Percentiles rank a stretch among this genome's conserved stretches.
phyloP scores from a whole-genome alignment of 169 alveolate genomes.

The Plasmodium sp. region DNA sequence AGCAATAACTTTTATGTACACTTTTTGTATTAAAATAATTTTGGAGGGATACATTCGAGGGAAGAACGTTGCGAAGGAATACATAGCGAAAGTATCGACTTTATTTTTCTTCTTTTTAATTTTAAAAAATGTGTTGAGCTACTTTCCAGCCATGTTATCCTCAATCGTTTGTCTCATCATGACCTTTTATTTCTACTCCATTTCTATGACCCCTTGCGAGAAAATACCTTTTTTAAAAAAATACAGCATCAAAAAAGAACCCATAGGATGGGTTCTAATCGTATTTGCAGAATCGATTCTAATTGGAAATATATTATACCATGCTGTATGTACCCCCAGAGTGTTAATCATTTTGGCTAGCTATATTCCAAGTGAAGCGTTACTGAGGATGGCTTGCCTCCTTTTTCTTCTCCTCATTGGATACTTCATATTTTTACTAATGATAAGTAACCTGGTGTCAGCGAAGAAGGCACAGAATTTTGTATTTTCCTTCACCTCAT shows the following conservation, averaged over 20 bases:
- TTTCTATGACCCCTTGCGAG: slow-evolving; percentile 52
- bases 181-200: slow-evolving; percentile 53
- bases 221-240: slow-evolving; percentile 11
- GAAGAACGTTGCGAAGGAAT: slow-evolving; percentile 44
- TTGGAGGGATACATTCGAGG: slow-evolving; percentile 29
- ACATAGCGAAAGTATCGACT: slow-evolving; percentile 47
- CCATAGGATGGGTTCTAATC: slow-evolving; percentile 65
- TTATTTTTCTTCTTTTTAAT: slow-evolving; percentile 34
- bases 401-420: slow-evolving; percentile 20
- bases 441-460: slow-evolving; percentile 65
- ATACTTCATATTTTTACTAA: slow-evolving; percentile 26
- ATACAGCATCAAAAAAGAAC: slow-evolving; percentile 28
- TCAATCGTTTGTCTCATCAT: slow-evolving; percentile 22
- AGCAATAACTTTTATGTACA: slow-evolving; percentile 35
- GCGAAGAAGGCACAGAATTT: slow-evolving; percentile 64
- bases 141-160: slow-evolving; percentile 35
- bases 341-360: neutral
- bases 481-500: slow-evolving; percentile 64
- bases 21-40: slow-evolving; percentile 27
- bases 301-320: slow-evolving; percentile 53
- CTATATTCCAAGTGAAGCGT: neutral
- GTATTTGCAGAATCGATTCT: slow-evolving; percentile 51
- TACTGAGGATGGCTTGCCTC: slow-evolving; percentile 3
- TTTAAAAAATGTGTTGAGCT: slow-evolving; percentile 6
- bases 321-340: slow-evolving; percentile 15